Evolutionary conservation across 495 filamentous ascomycete species (phyloP).

Genomic region (Talaromyces wortmannii): DNA sequence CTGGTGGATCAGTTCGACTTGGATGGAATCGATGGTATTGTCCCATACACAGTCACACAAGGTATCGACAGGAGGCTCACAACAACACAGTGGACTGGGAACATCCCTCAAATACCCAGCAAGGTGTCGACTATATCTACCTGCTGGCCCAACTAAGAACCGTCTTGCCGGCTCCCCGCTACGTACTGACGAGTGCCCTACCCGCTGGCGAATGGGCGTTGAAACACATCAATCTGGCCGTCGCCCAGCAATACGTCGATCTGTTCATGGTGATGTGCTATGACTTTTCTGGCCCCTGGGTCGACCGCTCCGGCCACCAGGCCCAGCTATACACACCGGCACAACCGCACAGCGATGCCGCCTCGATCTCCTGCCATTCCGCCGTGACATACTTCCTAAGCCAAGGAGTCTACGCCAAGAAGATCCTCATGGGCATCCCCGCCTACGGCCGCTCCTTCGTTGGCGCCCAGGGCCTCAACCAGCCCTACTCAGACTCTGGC

Average conservation of each 20-base stretch:
- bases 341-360: constrained; percentile 33
- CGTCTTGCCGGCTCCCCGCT: constrained; percentile 65
- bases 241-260: constrained; percentile 62
- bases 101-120: constrained; percentile 60
- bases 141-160: constrained; percentile 64
- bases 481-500: constrained; percentile 54
- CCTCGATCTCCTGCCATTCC: constrained; percentile 56
- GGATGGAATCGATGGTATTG: constrained; percentile 80
- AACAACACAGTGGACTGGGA: constrained; percentile 76
- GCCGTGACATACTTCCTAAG: constrained; percentile 58
- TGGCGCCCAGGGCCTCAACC: constrained; percentile 54
- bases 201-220: constrained; percentile 72
- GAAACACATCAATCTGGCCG: constrained; percentile 65
- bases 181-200: constrained; percentile 72
- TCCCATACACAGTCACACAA: neutral
- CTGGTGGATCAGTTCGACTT: constrained; percentile 70
- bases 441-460: constrained; percentile 79
- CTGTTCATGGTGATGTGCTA: constrained; percentile 81
- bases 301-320: constrained; percentile 63
- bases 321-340: constrained; percentile 66
- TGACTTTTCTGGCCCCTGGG: constrained; percentile 83
- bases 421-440: constrained; percentile 76
- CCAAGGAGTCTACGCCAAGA: constrained; percentile 61
- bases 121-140: constrained; percentile 68
- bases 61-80: neutral